Evolutionary conservation across 192 early-diverging fungal species (phyloP), one percentile per base, ranked within the genome.

Genomic region (Dispira parvispora): DNA sequence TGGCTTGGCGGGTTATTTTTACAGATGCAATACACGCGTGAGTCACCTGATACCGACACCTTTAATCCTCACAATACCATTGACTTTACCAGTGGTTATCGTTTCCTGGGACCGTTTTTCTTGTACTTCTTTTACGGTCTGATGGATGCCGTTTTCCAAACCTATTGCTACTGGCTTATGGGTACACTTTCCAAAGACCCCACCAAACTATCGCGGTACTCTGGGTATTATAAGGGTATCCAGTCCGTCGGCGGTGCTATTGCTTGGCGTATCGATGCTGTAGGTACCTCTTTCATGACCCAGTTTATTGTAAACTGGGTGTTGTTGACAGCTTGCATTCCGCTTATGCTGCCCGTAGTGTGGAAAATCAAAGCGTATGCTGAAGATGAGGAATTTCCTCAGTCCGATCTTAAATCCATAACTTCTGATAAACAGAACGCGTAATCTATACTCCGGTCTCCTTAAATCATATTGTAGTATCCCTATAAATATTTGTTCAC

Each of bases 221-320:
- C 81, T 54, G 91, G 89, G 4, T 91, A 87, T 77, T 94, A 94
- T 84, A 94, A 94, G 81, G 86, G 84, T 58, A 84, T 90, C 61
- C 91, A 93, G 78, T 86, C 83, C 63, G 78, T 82, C 60, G 85
- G 80, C n/a, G 79, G 71, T 54, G 87, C 84, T 58, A 76, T 89
- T 43, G 75, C 82, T 0, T 83, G 84, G 79, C 81, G 84, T 62
- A 69, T 86, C 58, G 84, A 84, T 64, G 80, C 85, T 26, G 70
- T 69, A 42, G 46, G 66, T 6, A 69, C 72, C 26, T 46, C 75
- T 18, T 79, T 69, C 56, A 65, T 81, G 71, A 63, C 70, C 56
- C 71, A 79, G 62, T 70, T 80, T 12, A 74, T 82, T 32, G 73
- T 75, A 8, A 79, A 80, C 61, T 82, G 81, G 81, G 57, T 74